Percentiles rank a stretch among this genome's conserved stretches.
phyloP scores from a whole-genome alignment of 768 basidiomycete genomes.

The Daedaleopsis nitida region DNA sequence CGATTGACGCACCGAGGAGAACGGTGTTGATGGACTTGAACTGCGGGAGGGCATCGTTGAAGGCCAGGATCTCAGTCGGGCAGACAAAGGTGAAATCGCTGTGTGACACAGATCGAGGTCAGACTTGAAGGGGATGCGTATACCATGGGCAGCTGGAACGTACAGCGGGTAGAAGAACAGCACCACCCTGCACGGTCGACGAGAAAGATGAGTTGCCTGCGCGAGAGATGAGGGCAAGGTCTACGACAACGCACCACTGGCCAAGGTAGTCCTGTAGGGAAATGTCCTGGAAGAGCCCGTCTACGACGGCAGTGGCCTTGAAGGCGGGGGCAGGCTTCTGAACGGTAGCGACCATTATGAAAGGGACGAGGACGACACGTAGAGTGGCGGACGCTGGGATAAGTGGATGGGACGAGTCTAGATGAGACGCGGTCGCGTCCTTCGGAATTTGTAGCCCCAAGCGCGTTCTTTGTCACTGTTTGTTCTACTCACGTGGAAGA shows the following conservation, averaged over 20 bases:
- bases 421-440: background rate
- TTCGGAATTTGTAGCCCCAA: background rate
- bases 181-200: slow-evolving; percentile 65
- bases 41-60: slow-evolving; percentile 81
- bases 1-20: slow-evolving; percentile 63
- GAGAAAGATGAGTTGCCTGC: slow-evolving; percentile 3
- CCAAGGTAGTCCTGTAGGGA: slow-evolving; percentile 75
- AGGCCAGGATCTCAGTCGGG: slow-evolving; percentile 95
- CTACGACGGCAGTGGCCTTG: slow-evolving; percentile 70
- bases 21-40: slow-evolving; percentile 75
- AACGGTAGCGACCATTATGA: slow-evolving; percentile 39
- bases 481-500: no score
- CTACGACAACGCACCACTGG: slow-evolving; percentile 63
- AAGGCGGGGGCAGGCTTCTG: slow-evolving; percentile 89
- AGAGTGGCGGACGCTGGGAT: slow-evolving; percentile 1
- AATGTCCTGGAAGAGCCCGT: slow-evolving; percentile 76
- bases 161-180: slow-evolving; percentile 95
- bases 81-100: slow-evolving; percentile 91
- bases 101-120: slow-evolving; percentile 2
- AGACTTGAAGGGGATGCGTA: background rate
- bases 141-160: slow-evolving; percentile 31
- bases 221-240: slow-evolving; percentile 6
- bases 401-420: background rate
- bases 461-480: background rate
- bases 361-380: background rate